A percentile compares a stretch with the other conserved stretches of the same genome.
These are phyloP conservation scores for Gremmenia infestans DNA, from an alignment of 2,329 filamentous ascomycete species.

Conservation along the genomic window DNA sequence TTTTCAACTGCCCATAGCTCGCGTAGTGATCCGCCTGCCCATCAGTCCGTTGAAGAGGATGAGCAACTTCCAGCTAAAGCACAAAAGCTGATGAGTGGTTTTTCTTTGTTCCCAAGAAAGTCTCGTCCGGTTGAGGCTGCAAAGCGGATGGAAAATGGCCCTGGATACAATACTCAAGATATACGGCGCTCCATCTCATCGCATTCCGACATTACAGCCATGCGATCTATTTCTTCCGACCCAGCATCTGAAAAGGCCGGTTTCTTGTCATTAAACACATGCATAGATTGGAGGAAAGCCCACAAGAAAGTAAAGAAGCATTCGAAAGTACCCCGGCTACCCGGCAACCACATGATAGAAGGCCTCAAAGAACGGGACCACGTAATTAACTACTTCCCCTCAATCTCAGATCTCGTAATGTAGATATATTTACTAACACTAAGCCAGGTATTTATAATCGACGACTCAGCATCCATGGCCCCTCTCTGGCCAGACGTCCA, in stretches of 20 bases:
- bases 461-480: constrained; percentile 27
- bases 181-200: not conserved
- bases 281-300: constrained; percentile 21
- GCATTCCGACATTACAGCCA: not conserved
- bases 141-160: not conserved
- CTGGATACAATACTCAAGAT: not conserved
- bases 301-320: constrained; percentile 23
- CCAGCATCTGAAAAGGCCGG: constrained; percentile 2
- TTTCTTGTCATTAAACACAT: constrained; percentile 19
- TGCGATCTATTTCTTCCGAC: not conserved
- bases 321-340: constrained; percentile 17
- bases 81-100: constrained; percentile 5
- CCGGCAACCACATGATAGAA: constrained; percentile 16
- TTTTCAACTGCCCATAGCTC: not conserved
- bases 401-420: not conserved
- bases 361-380: constrained; percentile 27
- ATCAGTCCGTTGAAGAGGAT: not conserved
- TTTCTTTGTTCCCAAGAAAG: constrained; percentile 15
- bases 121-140: not conserved
- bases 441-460: constrained; percentile 30
- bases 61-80: constrained; percentile 4
- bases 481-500: constrained; percentile 22
- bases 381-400: constrained; percentile 14
- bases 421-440: not conserved
- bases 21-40: not conserved